Percentiles rank a stretch among this genome's conserved stretches.
Conservation (phyloP, 2,329 filamentous ascomycete species). For the Xenoacremonium recifei region DNA sequence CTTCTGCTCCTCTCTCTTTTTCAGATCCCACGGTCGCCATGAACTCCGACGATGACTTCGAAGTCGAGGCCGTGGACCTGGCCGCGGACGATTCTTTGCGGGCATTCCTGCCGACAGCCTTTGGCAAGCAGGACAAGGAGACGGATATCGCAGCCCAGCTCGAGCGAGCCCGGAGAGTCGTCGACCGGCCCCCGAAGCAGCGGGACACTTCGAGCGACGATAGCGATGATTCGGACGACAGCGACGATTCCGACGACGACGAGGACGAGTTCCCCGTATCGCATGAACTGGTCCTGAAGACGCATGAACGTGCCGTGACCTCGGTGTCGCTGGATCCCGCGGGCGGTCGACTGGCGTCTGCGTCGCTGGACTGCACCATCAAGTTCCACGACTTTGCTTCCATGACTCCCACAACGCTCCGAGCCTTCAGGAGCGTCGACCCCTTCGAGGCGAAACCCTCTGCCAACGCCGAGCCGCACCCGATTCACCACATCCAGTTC, state of each 20-base stretch:
- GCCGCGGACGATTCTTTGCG: slow-evolving; percentile 68
- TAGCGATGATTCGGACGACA: slow-evolving; percentile 48
- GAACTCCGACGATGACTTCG: slow-evolving; percentile 60
- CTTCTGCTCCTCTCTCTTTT: slow-evolving; percentile 9
- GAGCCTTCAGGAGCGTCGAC: slow-evolving; percentile 90
- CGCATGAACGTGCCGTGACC: slow-evolving; percentile 85
- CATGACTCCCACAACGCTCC: slow-evolving; percentile 91
- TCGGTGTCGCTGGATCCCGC: slow-evolving; percentile 81
- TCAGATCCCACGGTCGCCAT: slow-evolving; percentile 35
- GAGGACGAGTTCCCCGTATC: slow-evolving; percentile 90
- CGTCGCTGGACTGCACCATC: slow-evolving; percentile 84
- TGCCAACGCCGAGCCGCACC: slow-evolving; percentile 76
- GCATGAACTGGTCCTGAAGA: slow-evolving; percentile 89
- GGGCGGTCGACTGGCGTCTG: slow-evolving; percentile 82
- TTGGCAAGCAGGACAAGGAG: slow-evolving; percentile 77
- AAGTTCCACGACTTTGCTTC: slow-evolving; percentile 95
- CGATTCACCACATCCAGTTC: slow-evolving; percentile 84
- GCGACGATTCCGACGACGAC: slow-evolving; percentile 64
- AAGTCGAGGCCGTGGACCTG: slow-evolving; percentile 53
- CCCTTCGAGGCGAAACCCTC: slow-evolving; percentile 76
- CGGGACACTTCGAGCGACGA: too few species aligned
- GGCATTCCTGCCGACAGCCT: slow-evolving; percentile 76
- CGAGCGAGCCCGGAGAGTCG: slow-evolving; percentile 68
- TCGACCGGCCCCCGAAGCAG: slow-evolving; percentile 23
- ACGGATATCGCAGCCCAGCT: slow-evolving; percentile 79